phyloP scores from a whole-genome alignment of 495 filamentous ascomycete species.

The Hyaloscypha variabilis region DNA sequence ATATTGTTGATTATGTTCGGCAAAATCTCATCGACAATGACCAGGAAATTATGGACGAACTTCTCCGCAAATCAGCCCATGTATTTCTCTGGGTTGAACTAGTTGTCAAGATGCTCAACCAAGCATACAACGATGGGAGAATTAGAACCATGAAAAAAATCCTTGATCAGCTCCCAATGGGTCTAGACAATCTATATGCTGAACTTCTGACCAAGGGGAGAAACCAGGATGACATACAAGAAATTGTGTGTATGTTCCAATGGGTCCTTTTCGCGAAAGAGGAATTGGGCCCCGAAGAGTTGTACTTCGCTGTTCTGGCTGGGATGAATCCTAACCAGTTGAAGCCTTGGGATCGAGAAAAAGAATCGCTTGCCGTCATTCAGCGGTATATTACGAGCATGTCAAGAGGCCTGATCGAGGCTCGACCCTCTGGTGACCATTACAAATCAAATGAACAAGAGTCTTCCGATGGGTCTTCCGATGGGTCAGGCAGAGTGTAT shows the following conservation, averaged over 20 bases:
- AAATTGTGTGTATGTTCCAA: conserved; percentile 32
- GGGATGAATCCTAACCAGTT: conserved; percentile 16
- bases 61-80: conserved; percentile 28
- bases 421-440: too few relatives aligned
- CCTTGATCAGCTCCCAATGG: conserved; percentile 23
- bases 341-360: conserved; percentile 19
- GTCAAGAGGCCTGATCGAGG: conserved; percentile 36
- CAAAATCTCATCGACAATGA: conserved; percentile 4
- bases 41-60: conserved; percentile 1
- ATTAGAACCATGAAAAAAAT: conserved; percentile 7
- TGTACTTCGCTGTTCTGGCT: conserved; percentile 36
- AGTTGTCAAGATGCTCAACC: conserved; percentile 26
- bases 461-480: too few relatives aligned
- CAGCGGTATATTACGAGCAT: conserved; percentile 30
- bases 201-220: conserved; percentile 24
- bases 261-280: conserved; percentile 36
- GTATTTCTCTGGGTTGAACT: conserved; percentile 39
- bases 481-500: too few relatives aligned
- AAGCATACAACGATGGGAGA: conserved; percentile 12
- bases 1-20: conserved; percentile 34
- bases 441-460: too few relatives aligned
- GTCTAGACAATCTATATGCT: conserved; percentile 33
- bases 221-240: background rate
- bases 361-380: conserved; percentile 19
- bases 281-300: conserved; percentile 30